Base-by-base conservation (phyloP, 495 filamentous ascomycete genomes). In the Neurospora terricola region DNA sequence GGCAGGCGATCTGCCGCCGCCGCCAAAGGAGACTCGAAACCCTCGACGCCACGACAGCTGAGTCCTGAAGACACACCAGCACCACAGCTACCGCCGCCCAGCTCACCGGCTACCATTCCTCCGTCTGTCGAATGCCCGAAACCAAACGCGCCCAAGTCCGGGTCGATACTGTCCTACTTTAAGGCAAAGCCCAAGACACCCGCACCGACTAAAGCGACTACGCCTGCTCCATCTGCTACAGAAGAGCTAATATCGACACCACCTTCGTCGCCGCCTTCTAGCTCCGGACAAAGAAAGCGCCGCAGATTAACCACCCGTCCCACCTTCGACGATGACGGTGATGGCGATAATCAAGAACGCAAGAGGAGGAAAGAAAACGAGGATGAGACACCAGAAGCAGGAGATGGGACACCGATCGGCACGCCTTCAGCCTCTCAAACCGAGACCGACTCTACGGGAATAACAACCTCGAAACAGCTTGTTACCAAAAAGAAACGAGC, bases 101-200 rank as follows among this genome's bases (percentile, higher is more conserved):
- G 43, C 0, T 38, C 9, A 4, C 70, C 66, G 0, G 69, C 39
- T 2, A 75, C 74, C 62, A 6, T 66, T 34, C 6, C 54, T 34
- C 14, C 54, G 27, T 66, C 27, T 34, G 30, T 18, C 23, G 54
- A 66, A 34, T 66, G 27, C 27, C 27, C 27, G 1, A 66, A 66
- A 1, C 23, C 54, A 16, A 34, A 30, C 12, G 72, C 72, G 4
- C 70, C 73, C 1, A 82, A 79, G 69, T 79, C 80, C 42, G 79
- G 79, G 2, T 82, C 83, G 38, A 86, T 86, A 62, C 72, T 81
- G 12, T 80, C 79, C 23, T 86, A 84, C 75, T 86, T 86, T 72
- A 82, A 79, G 70, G 45, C 78, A 10, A 69, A 37, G 18, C 72
- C 78, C 16, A 77, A 54, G 27, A 45, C 38, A 27, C 42, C 72